phyloP scores from a whole-genome alignment of 78 protist genomes.

The Goniomonas avonlea region DNA sequence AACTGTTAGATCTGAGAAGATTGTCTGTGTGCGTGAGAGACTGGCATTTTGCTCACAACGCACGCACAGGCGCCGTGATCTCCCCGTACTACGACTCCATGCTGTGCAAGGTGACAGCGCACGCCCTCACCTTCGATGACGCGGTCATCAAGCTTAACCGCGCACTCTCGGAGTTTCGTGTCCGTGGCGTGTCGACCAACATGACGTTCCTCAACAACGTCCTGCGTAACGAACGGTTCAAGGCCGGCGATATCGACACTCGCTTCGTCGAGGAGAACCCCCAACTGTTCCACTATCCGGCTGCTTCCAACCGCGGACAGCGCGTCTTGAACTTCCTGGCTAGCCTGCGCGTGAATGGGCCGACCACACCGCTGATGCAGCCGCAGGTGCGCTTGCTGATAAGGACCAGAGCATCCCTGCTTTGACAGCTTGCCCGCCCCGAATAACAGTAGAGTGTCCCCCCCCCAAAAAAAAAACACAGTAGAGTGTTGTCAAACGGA shows the following conservation, averaged over 20 bases:
- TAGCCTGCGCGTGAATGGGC: conserved; percentile 42
- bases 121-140: background rate
- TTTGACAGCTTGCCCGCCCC: background rate
- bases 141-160: background rate
- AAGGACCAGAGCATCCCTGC: too few species aligned
- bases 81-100: conserved; percentile 55
- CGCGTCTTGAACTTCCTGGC: conserved; percentile 52
- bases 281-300: conserved; percentile 24
- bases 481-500: too few species aligned
- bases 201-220: conserved; percentile 16
- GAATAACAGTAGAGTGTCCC: too few species aligned
- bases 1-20: too few species aligned
- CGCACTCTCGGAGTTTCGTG: conserved; percentile 32
- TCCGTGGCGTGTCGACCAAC: conserved; percentile 44
- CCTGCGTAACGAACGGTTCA: background rate
- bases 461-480: too few species aligned
- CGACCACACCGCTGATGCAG: conserved; percentile 9
- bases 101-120: conserved; percentile 30
- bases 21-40: too few species aligned
- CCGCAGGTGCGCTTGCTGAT: too few species aligned
- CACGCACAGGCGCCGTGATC: conserved; percentile 30
- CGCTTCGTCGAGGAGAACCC: conserved; percentile 23
- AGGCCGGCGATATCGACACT: background rate
- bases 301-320: conserved; percentile 32
- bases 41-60: too few species aligned